These are phyloP conservation scores for Plectosphaerella plurivora DNA, from an alignment of 2,329 filamentous ascomycete species.

Conservation along the genomic window DNA sequence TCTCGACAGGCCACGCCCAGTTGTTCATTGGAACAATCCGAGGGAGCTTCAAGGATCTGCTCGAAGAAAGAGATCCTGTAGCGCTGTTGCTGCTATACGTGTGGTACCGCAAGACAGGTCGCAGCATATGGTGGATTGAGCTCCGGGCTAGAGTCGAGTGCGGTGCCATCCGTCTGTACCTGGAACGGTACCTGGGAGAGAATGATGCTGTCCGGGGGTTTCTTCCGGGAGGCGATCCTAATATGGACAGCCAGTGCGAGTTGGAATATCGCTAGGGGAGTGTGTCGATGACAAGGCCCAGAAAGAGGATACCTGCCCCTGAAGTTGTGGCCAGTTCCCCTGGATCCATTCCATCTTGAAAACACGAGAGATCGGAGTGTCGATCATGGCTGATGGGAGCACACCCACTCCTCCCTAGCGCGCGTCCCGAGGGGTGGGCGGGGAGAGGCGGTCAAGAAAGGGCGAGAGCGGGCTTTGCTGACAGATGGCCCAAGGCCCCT, in stretches of 20 bases:
- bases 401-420: too few species aligned
- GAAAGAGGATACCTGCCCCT: too few species aligned
- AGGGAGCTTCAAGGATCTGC: constrained; percentile 24
- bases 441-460: too few species aligned
- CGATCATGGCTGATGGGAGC: too few species aligned
- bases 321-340: too few species aligned
- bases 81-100: constrained; percentile 35
- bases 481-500: too few species aligned
- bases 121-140: constrained; percentile 38
- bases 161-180: constrained; percentile 33
- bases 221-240: constrained; percentile 16
- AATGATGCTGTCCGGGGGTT: constrained; percentile 21
- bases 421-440: too few species aligned
- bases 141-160: constrained; percentile 35
- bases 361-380: too few species aligned
- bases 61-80: constrained; percentile 26
- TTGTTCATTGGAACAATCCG: constrained; percentile 28
- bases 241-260: not conserved
- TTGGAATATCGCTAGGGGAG: too few species aligned
- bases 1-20: constrained; percentile 23
- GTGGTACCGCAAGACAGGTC: constrained; percentile 35
- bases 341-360: too few species aligned
- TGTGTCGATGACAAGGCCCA: too few species aligned
- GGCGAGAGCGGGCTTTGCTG: too few species aligned
- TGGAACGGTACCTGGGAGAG: constrained; percentile 22